A percentile compares a stretch with the other conserved stretches of the same genome.
These are phyloP conservation scores for Tanacetum coccineum DNA, from an alignment of 129 eudicot genomes.

Conservation along the genomic window DNA sequence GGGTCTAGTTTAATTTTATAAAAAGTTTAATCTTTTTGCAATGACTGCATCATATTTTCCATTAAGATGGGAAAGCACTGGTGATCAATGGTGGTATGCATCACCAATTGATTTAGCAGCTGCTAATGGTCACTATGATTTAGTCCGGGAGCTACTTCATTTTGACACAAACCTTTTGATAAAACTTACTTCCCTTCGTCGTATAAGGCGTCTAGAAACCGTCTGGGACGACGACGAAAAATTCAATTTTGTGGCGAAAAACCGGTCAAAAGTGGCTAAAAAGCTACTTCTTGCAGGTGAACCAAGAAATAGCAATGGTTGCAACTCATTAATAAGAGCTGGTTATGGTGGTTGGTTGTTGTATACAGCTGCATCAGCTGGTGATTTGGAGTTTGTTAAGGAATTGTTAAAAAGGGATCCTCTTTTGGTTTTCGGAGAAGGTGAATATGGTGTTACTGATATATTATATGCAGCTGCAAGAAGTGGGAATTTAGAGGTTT, in stretches of 20 bases:
- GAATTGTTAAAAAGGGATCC: conserved; percentile 58
- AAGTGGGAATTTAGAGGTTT: conserved; percentile 68
- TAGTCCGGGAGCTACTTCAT: conserved; percentile 74
- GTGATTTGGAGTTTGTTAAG: conserved; percentile 72
- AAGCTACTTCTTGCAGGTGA: conserved; percentile 60
- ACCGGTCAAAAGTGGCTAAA: conserved; percentile 64
- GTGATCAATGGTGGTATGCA: conserved; percentile 98
- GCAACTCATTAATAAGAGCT: conserved; percentile 67
- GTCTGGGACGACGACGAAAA: conserved; percentile 86
- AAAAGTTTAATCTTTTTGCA: conserved; percentile 6
- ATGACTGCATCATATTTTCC: conserved; percentile 61
- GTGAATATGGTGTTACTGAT: conserved; percentile 88
- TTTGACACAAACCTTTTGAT: conserved; percentile 75
- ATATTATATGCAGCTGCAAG: conserved; percentile 87
- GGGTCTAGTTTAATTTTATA: conserved; percentile 6
- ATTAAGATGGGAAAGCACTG: conserved; percentile 91
- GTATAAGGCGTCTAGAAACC: conserved; percentile 75
- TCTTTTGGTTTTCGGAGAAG: conserved; percentile 71
- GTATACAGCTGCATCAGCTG: conserved; percentile 95
- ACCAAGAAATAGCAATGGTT: conserved; percentile 40
- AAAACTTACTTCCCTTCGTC: conserved; percentile 74
- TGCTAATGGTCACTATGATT: conserved; percentile 80
- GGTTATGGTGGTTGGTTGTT: conserved; percentile 98
- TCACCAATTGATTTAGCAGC: conserved; percentile 89
- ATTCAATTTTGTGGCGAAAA: conserved; percentile 47